phyloP scores from a whole-genome alignment of 1,284 basidiomycete genomes.

The Cryptococcus sp. region DNA sequence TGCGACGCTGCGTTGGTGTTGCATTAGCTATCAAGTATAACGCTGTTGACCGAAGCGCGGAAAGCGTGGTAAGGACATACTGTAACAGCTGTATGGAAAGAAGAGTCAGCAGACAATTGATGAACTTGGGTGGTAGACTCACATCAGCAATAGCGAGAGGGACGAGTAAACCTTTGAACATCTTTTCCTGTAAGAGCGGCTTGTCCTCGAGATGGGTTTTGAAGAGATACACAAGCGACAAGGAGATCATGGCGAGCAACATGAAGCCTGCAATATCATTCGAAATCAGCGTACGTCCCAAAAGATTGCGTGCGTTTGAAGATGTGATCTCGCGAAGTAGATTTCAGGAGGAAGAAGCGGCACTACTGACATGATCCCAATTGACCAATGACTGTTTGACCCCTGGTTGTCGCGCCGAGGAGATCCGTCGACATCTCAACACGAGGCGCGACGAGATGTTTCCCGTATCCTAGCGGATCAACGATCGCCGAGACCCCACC shows the following conservation, averaged over 20 bases:
- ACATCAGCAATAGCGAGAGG: conserved; percentile 52
- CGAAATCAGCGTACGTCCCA: too few species aligned
- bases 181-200: conserved; percentile 34
- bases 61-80: conserved; percentile 6
- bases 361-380: conserved; percentile 51
- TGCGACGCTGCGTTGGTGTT: conserved; percentile 26
- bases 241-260: conserved; percentile 49
- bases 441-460: conserved; percentile 37
- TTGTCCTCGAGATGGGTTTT: conserved; percentile 27
- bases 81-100: conserved; percentile 15
- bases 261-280: conserved; percentile 45
- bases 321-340: too few species aligned
- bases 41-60: not conserved
- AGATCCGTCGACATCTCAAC: conserved; percentile 27
- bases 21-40: not conserved
- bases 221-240: conserved; percentile 45
- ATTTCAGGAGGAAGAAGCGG: not conserved
- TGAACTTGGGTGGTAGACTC: conserved; percentile 9
- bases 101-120: conserved; percentile 2
- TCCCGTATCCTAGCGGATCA: conserved; percentile 40
- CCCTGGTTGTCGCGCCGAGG: conserved; percentile 37
- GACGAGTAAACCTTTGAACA: conserved; percentile 41
- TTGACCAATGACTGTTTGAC: conserved; percentile 43
- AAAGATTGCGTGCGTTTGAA: too few species aligned
- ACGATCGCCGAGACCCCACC: conserved; percentile 50